Conservation (phyloP, 1,284 basidiomycete genomes). For the Volvariella surrecta region DNA sequence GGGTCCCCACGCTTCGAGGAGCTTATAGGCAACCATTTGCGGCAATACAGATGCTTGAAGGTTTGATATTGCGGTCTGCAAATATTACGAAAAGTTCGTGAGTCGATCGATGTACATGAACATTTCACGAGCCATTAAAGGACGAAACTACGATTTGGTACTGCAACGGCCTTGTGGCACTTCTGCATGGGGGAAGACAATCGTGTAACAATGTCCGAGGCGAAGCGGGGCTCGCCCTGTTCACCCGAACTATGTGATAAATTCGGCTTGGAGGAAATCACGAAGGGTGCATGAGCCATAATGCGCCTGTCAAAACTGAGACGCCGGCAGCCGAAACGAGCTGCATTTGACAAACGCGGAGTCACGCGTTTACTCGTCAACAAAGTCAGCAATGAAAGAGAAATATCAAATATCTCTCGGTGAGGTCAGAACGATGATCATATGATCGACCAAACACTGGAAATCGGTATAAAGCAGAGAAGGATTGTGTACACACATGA, state of each 20-base stretch:
- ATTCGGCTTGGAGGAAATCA: no score
- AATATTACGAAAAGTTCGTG: constrained; percentile 11
- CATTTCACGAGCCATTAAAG: background rate
- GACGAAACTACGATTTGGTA: background rate
- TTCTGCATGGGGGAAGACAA: no score
- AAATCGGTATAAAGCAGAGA: constrained; percentile 64
- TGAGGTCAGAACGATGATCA: constrained; percentile 83
- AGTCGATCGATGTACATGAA: background rate
- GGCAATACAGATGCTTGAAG: constrained; percentile 75
- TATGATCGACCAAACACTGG: constrained; percentile 79
- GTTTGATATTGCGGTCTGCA: constrained; percentile 63
- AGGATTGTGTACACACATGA: constrained; percentile 8
- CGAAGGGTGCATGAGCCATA: no score
- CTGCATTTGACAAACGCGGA: no score
- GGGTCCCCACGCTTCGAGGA: constrained; percentile 75
- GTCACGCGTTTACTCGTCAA: no score
- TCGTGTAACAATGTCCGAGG: background rate
- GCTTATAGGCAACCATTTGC: constrained; percentile 64
- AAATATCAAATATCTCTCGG: constrained; percentile 20
- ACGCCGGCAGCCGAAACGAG: no score
- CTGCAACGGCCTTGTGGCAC: background rate
- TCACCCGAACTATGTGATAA: no score
- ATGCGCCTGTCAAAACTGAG: no score
- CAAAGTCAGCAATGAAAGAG: no score
- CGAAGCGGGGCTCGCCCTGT: no score